Conservation (phyloP, 2,329 filamentous ascomycete genomes). For the Arthroderma uncinatum region DNA sequence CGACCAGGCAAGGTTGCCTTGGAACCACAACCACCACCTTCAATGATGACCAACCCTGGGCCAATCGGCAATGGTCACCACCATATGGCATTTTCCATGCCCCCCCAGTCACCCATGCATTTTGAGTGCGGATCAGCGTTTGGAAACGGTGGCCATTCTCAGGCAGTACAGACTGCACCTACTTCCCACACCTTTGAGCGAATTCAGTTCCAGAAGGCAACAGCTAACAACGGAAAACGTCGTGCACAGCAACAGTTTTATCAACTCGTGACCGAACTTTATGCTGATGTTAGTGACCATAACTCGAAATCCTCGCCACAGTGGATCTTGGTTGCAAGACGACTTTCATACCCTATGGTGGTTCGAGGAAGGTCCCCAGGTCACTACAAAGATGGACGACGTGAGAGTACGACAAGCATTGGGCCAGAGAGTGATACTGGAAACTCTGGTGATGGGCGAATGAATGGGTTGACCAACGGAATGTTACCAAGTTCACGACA, state of each 20-base stretch:
- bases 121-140: slow-evolving; percentile 28
- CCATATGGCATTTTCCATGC: slow-evolving; percentile 21
- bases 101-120: slow-evolving; percentile 20
- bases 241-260: slow-evolving; percentile 87
- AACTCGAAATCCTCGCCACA: slow-evolving; percentile 33
- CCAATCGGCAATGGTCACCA: slow-evolving; percentile 16
- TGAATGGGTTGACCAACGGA: slow-evolving; percentile 22
- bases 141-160: slow-evolving; percentile 23
- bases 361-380: slow-evolving; percentile 76
- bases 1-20: slow-evolving; percentile 61
- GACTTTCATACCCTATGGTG: slow-evolving; percentile 69
- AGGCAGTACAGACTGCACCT: slow-evolving; percentile 21
- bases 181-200: slow-evolving; percentile 63
- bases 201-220: slow-evolving; percentile 89
- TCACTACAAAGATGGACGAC: slow-evolving; percentile 62
- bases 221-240: slow-evolving; percentile 85
- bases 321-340: slow-evolving; percentile 60
- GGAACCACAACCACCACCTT: slow-evolving; percentile 52
- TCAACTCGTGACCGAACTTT: slow-evolving; percentile 77
- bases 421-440: slow-evolving; percentile 55
- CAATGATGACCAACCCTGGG: slow-evolving; percentile 24
- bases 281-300: slow-evolving; percentile 51
- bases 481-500: slow-evolving; percentile 23
- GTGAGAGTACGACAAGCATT: slow-evolving; percentile 58
- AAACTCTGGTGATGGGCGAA: slow-evolving; percentile 24